phyloP scores from a whole-genome alignment of 352 stramenopile species.

The Phytophthora sojae region DNA sequence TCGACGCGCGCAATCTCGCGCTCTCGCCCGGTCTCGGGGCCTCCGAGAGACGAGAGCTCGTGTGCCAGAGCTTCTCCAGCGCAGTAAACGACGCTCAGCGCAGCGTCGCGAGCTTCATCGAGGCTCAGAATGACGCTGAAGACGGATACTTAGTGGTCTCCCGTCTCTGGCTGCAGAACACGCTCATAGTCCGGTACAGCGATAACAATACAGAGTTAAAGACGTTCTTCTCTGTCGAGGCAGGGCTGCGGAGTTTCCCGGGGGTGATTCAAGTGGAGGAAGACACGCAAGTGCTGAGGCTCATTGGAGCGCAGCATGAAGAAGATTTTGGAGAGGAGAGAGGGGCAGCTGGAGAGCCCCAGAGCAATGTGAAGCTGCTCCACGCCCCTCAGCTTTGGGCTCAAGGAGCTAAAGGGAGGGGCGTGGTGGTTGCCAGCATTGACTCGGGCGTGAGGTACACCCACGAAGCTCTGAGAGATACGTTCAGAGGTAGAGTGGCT shows the following conservation, averaged over 20 bases:
- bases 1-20: constrained; percentile 15
- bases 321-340: constrained; percentile 11
- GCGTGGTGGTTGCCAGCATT: constrained; percentile 72
- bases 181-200: constrained; percentile 23
- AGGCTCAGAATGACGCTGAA: constrained; percentile 9
- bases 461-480: constrained; percentile 55
- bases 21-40: constrained; percentile 8
- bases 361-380: constrained; percentile 60
- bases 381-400: constrained; percentile 64
- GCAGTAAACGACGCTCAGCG: constrained; percentile 29
- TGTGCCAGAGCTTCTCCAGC: constrained; percentile 25
- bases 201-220: neutral
- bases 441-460: constrained; percentile 80
- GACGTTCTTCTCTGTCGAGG: neutral
- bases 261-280: constrained; percentile 54
- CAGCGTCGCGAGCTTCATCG: constrained; percentile 34
- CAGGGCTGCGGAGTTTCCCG: constrained; percentile 40
- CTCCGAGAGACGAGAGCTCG: constrained; percentile 26
- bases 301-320: constrained; percentile 23
- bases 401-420: constrained; percentile 39
- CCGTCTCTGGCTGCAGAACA: constrained; percentile 72
- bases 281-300: constrained; percentile 36
- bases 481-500: constrained; percentile 50
- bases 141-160: constrained; percentile 14
- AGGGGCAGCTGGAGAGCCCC: constrained; percentile 7